Conservation (phyloP, 345 rosid species). For the Aurinia saxatilis region DNA sequence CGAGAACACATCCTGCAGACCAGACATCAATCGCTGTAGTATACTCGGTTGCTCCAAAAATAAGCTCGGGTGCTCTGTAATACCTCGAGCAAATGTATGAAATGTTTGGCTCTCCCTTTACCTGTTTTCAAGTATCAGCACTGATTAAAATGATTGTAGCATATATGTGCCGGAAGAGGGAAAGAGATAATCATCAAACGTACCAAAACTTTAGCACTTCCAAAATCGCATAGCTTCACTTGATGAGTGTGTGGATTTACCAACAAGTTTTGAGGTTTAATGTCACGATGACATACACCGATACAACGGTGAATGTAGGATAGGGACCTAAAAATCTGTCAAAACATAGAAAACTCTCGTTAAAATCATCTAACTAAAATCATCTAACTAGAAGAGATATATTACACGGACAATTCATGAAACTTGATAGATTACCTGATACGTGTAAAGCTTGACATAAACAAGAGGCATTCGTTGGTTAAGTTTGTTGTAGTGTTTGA, state of each 20-base stretch:
- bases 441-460: conserved; percentile 83
- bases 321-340: conserved; percentile 85
- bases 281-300: conserved; percentile 93
- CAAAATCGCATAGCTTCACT: conserved; percentile 91
- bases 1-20: conserved; percentile 97
- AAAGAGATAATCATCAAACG: conserved; percentile 17
- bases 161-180: background rate
- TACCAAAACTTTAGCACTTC: conserved; percentile 98
- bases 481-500: conserved; percentile 84
- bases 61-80: conserved; percentile 97
- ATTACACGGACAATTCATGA: background rate
- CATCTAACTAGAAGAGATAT: background rate
- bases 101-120: conserved; percentile 92
- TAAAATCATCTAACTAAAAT: background rate
- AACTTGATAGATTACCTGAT: conserved; percentile 46
- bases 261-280: conserved; percentile 95
- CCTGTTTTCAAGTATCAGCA: conserved; percentile 39
- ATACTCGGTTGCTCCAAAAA: conserved; percentile 95
- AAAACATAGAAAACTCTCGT: conserved; percentile 1
- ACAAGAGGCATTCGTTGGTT: conserved; percentile 88
- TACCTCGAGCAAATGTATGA: conserved; percentile 96
- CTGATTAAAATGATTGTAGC: background rate
- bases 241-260: conserved; percentile 98
- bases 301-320: conserved; percentile 81
- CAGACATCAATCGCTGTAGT: conserved; percentile 95